A percentile compares a stretch with the other conserved stretches of the same genome.
Conservation (phyloP, 345 rosid genomes). For the Rhodomyrtus tomentosa region DNA sequence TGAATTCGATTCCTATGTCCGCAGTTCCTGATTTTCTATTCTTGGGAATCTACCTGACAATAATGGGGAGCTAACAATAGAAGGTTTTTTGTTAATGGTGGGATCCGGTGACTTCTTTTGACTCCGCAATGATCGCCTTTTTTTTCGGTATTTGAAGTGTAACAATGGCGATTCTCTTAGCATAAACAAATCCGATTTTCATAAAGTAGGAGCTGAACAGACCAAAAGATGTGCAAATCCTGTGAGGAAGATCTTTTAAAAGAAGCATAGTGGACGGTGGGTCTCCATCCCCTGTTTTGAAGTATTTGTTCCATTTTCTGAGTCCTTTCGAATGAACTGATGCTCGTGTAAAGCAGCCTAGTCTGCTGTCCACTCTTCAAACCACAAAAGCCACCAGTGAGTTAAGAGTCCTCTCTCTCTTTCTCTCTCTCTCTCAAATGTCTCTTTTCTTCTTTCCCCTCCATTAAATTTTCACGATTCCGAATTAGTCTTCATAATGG, state of each 20-base stretch:
- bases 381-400: neutral
- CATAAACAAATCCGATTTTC: neutral
- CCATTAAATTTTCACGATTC: neutral
- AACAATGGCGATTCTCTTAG: neutral
- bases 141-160: neutral
- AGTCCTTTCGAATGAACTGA: neutral
- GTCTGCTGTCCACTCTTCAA: neutral
- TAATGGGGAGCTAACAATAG: neutral
- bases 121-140: neutral
- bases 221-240: neutral
- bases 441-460: neutral
- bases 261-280: conserved; percentile 5
- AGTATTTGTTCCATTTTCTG: neutral
- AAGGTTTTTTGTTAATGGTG: neutral
- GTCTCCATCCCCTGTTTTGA: conserved; percentile 7
- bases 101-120: neutral
- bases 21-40: neutral
- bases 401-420: conserved; percentile 3
- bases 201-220: neutral
- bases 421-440: too few species aligned
- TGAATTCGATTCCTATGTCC: neutral
- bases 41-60: neutral
- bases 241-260: neutral
- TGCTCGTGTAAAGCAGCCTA: neutral
- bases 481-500: neutral